phyloP scores from a whole-genome alignment of 495 filamentous ascomycete species.

The Gamarada debralockiae region DNA sequence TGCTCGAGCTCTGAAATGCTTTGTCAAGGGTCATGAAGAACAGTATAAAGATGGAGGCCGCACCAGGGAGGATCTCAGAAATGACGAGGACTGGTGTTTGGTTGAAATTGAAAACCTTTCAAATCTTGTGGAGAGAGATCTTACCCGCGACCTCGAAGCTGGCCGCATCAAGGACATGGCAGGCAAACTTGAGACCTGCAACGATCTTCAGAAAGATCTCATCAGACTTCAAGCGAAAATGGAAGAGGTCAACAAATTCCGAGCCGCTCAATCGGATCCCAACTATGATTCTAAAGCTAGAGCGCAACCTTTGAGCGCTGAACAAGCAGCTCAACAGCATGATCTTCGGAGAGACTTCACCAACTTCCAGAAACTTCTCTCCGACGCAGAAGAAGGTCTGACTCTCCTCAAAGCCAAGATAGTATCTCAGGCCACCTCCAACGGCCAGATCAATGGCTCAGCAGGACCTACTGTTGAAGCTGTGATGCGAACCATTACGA shows the following conservation, averaged over 20 bases:
- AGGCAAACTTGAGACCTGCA: constrained; percentile 56
- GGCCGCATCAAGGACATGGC: constrained; percentile 61
- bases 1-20: constrained; percentile 68
- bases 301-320: constrained; percentile 71
- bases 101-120: constrained; percentile 64
- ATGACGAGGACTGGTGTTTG: constrained; percentile 63
- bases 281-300: constrained; percentile 54
- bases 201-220: constrained; percentile 59
- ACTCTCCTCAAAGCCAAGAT: constrained; percentile 78
- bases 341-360: constrained; percentile 71
- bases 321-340: constrained; percentile 76
- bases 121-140: constrained; percentile 48
- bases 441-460: constrained; percentile 34
- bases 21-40: constrained; percentile 59
- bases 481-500: constrained; percentile 82
- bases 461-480: constrained; percentile 79
- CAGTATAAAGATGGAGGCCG: constrained; percentile 46
- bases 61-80: constrained; percentile 54
- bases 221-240: constrained; percentile 64
- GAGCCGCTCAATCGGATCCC: constrained; percentile 59
- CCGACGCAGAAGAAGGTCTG: constrained; percentile 76
- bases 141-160: constrained; percentile 55
- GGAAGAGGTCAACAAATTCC: constrained; percentile 66
- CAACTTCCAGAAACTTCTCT: constrained; percentile 65
- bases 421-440: constrained; percentile 47